Conservation (phyloP, 192 early-diverging fungal species). For the Entrophospora sp. region DNA sequence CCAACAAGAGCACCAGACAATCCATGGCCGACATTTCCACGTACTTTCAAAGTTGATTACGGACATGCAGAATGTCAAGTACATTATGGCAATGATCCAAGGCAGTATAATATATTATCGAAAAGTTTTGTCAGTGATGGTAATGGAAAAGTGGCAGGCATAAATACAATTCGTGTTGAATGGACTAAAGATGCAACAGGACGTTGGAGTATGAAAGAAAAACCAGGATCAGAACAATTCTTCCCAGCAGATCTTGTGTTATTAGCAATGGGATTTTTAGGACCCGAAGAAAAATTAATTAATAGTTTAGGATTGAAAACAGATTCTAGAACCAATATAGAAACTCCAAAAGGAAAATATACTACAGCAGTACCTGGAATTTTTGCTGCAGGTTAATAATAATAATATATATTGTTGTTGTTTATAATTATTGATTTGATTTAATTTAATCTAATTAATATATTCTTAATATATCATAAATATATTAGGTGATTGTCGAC, state of each 20-base stretch:
- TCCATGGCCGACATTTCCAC: conserved; percentile 97
- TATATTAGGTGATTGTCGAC: conserved; percentile 95
- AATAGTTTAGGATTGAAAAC: conserved; percentile 74
- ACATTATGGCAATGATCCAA: conserved; percentile 90
- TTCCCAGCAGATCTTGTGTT: conserved; percentile 88
- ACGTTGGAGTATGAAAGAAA: conserved; percentile 84
- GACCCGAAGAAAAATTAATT: conserved; percentile 78
- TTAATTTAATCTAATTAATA: too few species aligned
- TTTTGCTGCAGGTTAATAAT: conserved; percentile 95
- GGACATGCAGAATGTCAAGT: conserved; percentile 86
- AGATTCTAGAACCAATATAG: conserved; percentile 70
- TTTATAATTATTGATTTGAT: too few species aligned
- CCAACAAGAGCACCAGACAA: conserved; percentile 72
- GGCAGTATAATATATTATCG: conserved; percentile 90
- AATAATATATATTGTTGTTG: too few species aligned
- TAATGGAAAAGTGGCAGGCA: conserved; percentile 72
- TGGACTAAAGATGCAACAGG: conserved; percentile 79
- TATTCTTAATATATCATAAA: too few species aligned
- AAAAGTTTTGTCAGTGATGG: conserved; percentile 89
- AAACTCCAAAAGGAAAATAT: conserved; percentile 71
- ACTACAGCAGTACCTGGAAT: conserved; percentile 69
- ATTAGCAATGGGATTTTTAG: conserved; percentile 93
- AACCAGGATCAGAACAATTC: conserved; percentile 75
- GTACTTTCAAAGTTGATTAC: conserved; percentile 93
- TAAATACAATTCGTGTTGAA: conserved; percentile 92